These are phyloP conservation scores for Oryza brachyantha DNA, from an alignment of 176 grass and related monocot genomes.

Conservation along the genomic window DNA sequence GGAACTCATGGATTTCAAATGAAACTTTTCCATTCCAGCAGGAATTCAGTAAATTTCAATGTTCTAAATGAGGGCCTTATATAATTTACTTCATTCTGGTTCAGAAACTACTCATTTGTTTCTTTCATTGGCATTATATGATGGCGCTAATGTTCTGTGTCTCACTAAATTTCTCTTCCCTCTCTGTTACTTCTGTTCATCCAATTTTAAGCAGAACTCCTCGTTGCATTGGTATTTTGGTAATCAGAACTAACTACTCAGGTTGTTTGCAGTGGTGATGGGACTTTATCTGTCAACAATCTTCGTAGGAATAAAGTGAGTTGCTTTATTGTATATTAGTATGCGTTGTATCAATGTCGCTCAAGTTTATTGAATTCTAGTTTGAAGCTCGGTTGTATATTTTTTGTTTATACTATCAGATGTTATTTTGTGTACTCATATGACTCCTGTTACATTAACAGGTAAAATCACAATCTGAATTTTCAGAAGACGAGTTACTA, in stretches of 20 bases:
- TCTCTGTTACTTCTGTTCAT: neutral
- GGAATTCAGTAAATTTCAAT: neutral
- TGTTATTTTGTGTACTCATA: slow-evolving; percentile 9
- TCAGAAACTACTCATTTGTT: neutral
- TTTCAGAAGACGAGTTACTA: slow-evolving; percentile 94
- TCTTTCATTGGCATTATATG: neutral
- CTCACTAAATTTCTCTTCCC: neutral
- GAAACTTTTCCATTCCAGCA: neutral
- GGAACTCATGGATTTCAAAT: neutral
- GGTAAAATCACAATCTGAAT: slow-evolving; percentile 84
- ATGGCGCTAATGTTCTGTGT: neutral
- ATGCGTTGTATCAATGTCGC: neutral
- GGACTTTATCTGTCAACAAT: slow-evolving; percentile 80
- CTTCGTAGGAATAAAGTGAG: slow-evolving; percentile 83
- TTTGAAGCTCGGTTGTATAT: slow-evolving; percentile 11
- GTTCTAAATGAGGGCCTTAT: neutral
- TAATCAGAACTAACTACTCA: slow-evolving; percentile 15
- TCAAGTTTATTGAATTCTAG: neutral
- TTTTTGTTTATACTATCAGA: neutral
- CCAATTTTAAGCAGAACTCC: neutral
- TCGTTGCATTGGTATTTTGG: neutral
- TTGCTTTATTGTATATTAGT: slow-evolving; percentile 3
- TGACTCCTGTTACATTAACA: slow-evolving; percentile 34
- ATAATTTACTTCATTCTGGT: slow-evolving; percentile 8
- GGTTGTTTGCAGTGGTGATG: slow-evolving; percentile 71